Base-by-base conservation (phyloP, 352 stramenopile species). In the Phytophthora litchii region DNA sequence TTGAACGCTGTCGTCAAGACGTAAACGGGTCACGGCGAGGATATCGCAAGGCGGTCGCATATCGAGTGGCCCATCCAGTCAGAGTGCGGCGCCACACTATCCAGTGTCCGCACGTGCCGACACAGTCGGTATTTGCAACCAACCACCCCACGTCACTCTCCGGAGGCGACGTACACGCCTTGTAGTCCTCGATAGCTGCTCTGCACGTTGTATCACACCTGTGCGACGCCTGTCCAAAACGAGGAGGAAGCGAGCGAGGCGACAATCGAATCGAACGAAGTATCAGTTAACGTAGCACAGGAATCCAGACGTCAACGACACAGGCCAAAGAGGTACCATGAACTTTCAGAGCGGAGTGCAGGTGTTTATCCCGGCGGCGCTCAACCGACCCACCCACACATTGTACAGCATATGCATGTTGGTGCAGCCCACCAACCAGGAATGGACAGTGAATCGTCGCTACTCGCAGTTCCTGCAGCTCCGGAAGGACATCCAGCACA, bases 391-490 rank as follows among this genome's bases (percentile, higher is more conserved):
- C 27, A 87, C 80, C 20, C 85, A 94, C 67, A 94, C 85, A 54
- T 72, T 94, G 25, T 94, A 94, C 69, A 91, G 83, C 66, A 89
- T 94, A 54, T 91, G 76, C 57, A 85, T 92, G 76, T 60, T 72
- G 20, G 85, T 94, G 55, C 83, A 94, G 63, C 83, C 84, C 34
- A 89, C 80, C 13, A 68, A 71, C 41, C 79, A 91, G 54, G 85
- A 94, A 52, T 94, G 85, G 85, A 91, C 83, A 0, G 83, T 94
- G 35, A 94, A 94, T 60, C 83, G 85, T 20, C 85, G 85, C 42
- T 94, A 94, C 66, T 94, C 85, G 55, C 85, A 94, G 72, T 94
- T 94, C 65, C 74, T 92, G 55, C 76, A 88, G 72, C 76, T 92
- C 13, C 78, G 75, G 50, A 84, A 86, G 48, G 80, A 90, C 45